Percentiles rank a stretch among this genome's conserved stretches.
Evolutionary conservation across 148 eudicot species (phyloP).

Genomic region (Tetragonia tetragonoides): DNA sequence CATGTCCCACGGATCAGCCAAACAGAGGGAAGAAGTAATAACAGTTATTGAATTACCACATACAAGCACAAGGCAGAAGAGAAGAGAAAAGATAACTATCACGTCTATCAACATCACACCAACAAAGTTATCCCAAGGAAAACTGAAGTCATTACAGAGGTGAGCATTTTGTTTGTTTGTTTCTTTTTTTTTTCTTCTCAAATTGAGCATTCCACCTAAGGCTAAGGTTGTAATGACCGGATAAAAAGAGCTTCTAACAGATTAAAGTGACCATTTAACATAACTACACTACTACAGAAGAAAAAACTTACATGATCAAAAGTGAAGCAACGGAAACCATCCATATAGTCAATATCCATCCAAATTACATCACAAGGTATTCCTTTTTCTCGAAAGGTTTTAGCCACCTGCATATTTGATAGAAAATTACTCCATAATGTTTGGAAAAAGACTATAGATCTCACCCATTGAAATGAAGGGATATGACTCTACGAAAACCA

Average conservation of each 20-base stretch:
- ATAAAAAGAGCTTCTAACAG: neutral
- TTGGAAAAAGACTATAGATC: neutral
- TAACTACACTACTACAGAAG: neutral
- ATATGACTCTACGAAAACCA: neutral
- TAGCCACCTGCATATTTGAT: constrained; percentile 63
- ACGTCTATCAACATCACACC: neutral
- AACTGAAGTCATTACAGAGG: neutral
- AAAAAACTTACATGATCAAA: constrained; percentile 63
- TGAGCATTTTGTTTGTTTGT: neutral
- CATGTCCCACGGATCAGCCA: neutral
- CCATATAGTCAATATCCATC: constrained; percentile 99
- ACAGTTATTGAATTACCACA: neutral
- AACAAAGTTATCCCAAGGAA: neutral
- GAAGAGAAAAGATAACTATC: neutral
- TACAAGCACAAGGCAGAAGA: neutral
- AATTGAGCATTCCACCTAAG: neutral
- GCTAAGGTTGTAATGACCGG: no score
- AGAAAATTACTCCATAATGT: neutral
- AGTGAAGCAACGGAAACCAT: constrained; percentile 96
- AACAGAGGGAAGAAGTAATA: neutral
- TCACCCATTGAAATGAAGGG: neutral
- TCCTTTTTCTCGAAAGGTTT: constrained; percentile 69
- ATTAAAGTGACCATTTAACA: neutral
- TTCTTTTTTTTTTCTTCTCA: neutral
- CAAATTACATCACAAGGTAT: constrained; percentile 99